phyloP scores from a whole-genome alignment of 2,329 filamentous ascomycete species.

The Ambrosiella xylebori region DNA sequence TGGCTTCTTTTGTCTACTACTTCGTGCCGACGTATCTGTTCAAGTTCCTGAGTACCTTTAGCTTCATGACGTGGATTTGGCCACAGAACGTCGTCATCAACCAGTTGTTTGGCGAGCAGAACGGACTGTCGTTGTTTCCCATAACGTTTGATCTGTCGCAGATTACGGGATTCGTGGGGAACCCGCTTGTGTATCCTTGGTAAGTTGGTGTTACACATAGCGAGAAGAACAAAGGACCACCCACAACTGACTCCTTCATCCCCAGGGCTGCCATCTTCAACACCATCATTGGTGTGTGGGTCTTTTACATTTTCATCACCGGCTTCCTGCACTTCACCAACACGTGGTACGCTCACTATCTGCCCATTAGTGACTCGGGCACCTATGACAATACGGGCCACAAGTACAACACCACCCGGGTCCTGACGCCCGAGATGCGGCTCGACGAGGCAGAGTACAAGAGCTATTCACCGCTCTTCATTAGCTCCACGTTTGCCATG shows the following conservation, averaged over 20 bases:
- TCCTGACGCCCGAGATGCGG: conserved; percentile 44
- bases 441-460: conserved; percentile 47
- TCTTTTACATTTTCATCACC: conserved; percentile 46
- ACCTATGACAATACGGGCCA: conserved; percentile 56
- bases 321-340: conserved; percentile 47
- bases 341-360: conserved; percentile 44
- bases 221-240: too few species aligned
- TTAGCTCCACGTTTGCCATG: conserved; percentile 25
- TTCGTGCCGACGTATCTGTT: conserved; percentile 54
- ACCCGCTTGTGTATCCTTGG: conserved; percentile 54
- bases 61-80: conserved; percentile 54
- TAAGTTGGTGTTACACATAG: conserved; percentile 17
- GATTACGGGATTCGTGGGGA: conserved; percentile 49
- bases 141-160: conserved; percentile 67
- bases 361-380: conserved; percentile 52
- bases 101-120: conserved; percentile 53
- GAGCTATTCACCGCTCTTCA: conserved; percentile 49
- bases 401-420: conserved; percentile 44
- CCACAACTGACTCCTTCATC: not conserved
- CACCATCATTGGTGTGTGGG: conserved; percentile 47
- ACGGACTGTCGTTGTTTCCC: conserved; percentile 49
- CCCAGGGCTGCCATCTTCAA: conserved; percentile 53
- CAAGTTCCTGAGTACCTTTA: conserved; percentile 52
- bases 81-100: conserved; percentile 53
- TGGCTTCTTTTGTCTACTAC: conserved; percentile 45